These are phyloP conservation scores for Evernia prunastri DNA, from an alignment of 495 filamentous ascomycete genomes.

Conservation along the genomic window DNA sequence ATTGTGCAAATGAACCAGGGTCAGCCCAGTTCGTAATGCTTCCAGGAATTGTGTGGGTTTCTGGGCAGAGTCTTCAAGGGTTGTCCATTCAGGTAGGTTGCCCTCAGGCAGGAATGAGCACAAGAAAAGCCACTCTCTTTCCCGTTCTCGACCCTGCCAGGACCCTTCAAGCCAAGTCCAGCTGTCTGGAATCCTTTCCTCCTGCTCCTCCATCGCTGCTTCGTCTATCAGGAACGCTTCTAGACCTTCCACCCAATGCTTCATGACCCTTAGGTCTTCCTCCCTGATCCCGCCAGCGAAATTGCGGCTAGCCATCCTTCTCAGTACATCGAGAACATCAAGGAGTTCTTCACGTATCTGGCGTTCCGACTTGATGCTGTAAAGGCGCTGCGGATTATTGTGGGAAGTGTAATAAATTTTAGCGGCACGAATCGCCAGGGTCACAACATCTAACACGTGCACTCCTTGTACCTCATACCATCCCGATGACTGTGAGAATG, in stretches of 20 bases:
- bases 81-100: slow-evolving; percentile 63
- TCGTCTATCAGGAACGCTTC: slow-evolving; percentile 68
- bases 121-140: slow-evolving; percentile 65
- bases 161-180: slow-evolving; percentile 78
- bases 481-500: slow-evolving; percentile 40
- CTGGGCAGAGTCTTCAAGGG: slow-evolving; percentile 44
- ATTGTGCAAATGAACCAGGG: slow-evolving; percentile 84
- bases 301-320: slow-evolving; percentile 78
- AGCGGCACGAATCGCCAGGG: slow-evolving; percentile 86
- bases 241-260: slow-evolving; percentile 69
- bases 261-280: slow-evolving; percentile 66
- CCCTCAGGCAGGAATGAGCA: slow-evolving; percentile 60
- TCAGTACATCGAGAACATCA: slow-evolving; percentile 79
- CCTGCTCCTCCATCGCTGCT: slow-evolving; percentile 64
- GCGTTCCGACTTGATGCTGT: slow-evolving; percentile 75
- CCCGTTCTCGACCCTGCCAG: slow-evolving; percentile 70
- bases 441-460: slow-evolving; percentile 85
- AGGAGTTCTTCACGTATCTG: slow-evolving; percentile 76
- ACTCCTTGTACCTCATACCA: slow-evolving; percentile 87
- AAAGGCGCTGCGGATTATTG: slow-evolving; percentile 72
- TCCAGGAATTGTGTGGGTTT: slow-evolving; percentile 72
- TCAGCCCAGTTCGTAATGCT: slow-evolving; percentile 67
- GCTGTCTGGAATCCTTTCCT: slow-evolving; percentile 59
- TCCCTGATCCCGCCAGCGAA: slow-evolving; percentile 76
- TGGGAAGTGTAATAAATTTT: slow-evolving; percentile 92